These are phyloP conservation scores for Talinum fruticosum DNA, from an alignment of 148 eudicot species.

Conservation along the genomic window DNA sequence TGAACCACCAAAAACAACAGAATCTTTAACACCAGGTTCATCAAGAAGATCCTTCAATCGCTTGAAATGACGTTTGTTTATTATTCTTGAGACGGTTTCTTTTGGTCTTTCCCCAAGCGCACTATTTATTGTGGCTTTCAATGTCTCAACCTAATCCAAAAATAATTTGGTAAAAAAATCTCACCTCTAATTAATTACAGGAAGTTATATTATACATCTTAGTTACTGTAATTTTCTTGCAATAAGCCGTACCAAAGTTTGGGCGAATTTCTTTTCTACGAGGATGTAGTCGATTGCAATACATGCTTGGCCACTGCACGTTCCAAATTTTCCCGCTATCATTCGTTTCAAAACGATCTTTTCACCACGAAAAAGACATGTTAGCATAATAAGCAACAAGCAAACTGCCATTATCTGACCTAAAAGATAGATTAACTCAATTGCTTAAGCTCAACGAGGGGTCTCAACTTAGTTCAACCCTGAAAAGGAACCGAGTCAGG, in stretches of 20 bases:
- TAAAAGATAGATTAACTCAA: no score
- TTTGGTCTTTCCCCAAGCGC: conserved; percentile 52
- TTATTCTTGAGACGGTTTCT: conserved; percentile 48
- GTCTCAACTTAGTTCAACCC: no score
- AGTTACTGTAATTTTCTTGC: neutral
- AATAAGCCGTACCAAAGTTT: conserved; percentile 48
- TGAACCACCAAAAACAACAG: conserved; percentile 68
- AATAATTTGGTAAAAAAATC: neutral
- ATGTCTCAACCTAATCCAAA: conserved; percentile 42
- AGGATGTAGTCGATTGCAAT: conserved; percentile 77
- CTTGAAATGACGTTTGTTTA: conserved; percentile 52
- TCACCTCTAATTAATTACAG: no score
- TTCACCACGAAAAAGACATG: neutral
- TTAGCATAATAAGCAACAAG: neutral
- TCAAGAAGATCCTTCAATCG: conserved; percentile 58
- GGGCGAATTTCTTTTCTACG: conserved; percentile 38
- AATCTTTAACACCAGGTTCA: conserved; percentile 56
- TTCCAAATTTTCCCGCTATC: conserved; percentile 66
- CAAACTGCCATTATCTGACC: no score
- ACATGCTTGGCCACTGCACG: conserved; percentile 81
- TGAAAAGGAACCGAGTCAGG: no score
- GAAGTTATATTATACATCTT: no score
- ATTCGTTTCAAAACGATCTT: conserved; percentile 57
- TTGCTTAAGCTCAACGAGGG: no score
- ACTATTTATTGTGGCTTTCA: conserved; percentile 35